Conservation (phyloP, 768 basidiomycete species). For the Trametes sanguinea region DNA sequence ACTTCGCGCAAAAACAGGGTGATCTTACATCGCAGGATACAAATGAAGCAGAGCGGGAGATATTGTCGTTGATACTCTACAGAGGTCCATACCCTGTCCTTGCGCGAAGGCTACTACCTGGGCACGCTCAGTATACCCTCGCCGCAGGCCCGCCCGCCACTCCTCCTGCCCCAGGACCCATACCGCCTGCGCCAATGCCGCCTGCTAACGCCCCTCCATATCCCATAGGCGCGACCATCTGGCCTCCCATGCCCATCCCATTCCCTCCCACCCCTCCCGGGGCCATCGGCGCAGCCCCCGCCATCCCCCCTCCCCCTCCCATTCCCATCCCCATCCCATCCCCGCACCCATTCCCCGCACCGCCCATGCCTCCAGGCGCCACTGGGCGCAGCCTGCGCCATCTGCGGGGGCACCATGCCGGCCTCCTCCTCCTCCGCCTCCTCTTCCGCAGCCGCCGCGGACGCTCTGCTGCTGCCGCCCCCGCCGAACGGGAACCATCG, state of each 20-base stretch:
- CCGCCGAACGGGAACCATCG: background rate
- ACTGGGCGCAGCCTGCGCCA: background rate
- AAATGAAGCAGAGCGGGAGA: too few species aligned
- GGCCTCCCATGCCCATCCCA: background rate
- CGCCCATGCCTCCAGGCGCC: background rate
- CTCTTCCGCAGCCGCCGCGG: background rate
- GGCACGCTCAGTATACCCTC: background rate
- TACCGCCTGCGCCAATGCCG: background rate
- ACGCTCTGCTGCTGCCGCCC: too few species aligned
- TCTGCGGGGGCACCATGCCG: background rate
- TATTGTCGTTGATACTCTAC: background rate
- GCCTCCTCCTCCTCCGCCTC: background rate
- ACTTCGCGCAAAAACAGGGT: too few species aligned
- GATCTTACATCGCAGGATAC: too few species aligned
- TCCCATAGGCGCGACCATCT: background rate
- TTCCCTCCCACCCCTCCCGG: background rate
- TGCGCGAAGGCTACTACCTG: background rate
- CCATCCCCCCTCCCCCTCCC: background rate
- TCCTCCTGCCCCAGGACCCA: background rate
- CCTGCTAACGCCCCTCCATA: constrained; percentile 3
- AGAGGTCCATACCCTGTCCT: background rate
- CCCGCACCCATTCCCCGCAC: background rate
- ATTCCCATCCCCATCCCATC: background rate
- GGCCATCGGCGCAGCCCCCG: background rate
- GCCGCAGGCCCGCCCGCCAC: background rate